These are phyloP conservation scores for Nigrograna mackinnonii DNA, from an alignment of 2,329 filamentous ascomycete genomes.

Conservation along the genomic window DNA sequence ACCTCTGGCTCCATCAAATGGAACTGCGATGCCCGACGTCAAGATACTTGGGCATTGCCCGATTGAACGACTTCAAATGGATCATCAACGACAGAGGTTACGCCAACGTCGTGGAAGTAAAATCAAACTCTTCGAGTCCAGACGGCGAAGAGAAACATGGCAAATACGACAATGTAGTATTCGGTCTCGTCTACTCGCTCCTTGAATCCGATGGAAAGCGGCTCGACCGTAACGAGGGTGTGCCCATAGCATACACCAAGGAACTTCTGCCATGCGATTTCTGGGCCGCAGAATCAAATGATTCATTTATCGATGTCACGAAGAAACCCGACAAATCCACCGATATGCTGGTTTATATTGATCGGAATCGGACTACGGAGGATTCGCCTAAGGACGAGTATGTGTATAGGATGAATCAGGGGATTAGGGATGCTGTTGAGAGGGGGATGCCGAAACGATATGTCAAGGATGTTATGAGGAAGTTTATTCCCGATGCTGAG, in stretches of 20 bases:
- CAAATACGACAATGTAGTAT: slow-evolving; percentile 41
- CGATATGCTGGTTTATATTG: slow-evolving; percentile 63
- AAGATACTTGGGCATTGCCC: slow-evolving; percentile 59
- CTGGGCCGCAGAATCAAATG: slow-evolving; percentile 33
- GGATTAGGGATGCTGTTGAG: slow-evolving; percentile 61
- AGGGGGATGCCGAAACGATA: slow-evolving; percentile 60
- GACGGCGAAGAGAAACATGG: slow-evolving; percentile 1
- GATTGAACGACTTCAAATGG: slow-evolving; percentile 63
- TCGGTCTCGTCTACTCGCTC: slow-evolving; percentile 39
- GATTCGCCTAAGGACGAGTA: slow-evolving; percentile 60
- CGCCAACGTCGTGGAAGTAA: slow-evolving; percentile 63
- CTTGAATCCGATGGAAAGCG: slow-evolving; percentile 23
- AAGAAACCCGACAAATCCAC: slow-evolving; percentile 21
- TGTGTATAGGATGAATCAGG: slow-evolving; percentile 65
- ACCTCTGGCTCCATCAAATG: slow-evolving; percentile 71
- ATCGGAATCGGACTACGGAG: slow-evolving; percentile 46
- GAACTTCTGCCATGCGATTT: slow-evolving; percentile 48
- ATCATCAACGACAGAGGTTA: slow-evolving; percentile 70
- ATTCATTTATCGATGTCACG: slow-evolving; percentile 17
- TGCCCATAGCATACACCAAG: slow-evolving; percentile 65
- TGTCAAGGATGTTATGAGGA: slow-evolving; percentile 58
- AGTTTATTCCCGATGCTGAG: slow-evolving; percentile 47
- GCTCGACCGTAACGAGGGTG: slow-evolving; percentile 59
- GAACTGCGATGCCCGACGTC: slow-evolving; percentile 60
- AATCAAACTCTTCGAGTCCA: not conserved